Evolutionary conservation across 2,329 filamentous ascomycete species (phyloP).

Genomic region (Aspergillus pseudoterreus): DNA sequence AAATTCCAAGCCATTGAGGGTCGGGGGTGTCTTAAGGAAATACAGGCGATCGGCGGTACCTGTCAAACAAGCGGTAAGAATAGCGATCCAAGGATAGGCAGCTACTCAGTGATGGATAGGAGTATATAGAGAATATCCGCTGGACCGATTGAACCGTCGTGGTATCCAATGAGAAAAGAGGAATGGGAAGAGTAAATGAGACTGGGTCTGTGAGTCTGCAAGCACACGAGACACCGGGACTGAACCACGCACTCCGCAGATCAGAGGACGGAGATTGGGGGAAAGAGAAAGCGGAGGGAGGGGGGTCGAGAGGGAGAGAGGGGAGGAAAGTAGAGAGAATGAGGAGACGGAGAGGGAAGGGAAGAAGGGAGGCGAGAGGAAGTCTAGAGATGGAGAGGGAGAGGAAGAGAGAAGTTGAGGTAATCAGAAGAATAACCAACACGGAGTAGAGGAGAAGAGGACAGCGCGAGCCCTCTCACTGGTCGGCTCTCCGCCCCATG

Average conservation of each 20-base stretch:
- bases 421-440: background rate
- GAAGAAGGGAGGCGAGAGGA: conserved; percentile 6
- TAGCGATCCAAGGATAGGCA: background rate
- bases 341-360: conserved; percentile 11
- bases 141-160: background rate
- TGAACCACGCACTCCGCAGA: conserved; percentile 6
- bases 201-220: conserved; percentile 17
- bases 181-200: background rate
- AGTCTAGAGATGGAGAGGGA: conserved; percentile 2
- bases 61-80: background rate
- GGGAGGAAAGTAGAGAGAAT: conserved; percentile 7
- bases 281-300: conserved; percentile 8
- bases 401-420: conserved; percentile 4
- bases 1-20: background rate
- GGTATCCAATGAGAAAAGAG: background rate
- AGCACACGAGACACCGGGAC: conserved; percentile 10
- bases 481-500: background rate
- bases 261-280: conserved; percentile 12
- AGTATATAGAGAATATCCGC: background rate
- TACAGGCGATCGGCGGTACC: background rate
- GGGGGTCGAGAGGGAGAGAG: conserved; percentile 7
- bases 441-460: conserved; percentile 1
- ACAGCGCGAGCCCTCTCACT: background rate
- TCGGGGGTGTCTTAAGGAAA: background rate
- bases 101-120: background rate